Percentiles rank a stretch among this genome's conserved stretches.
Conservation (phyloP, 2,329 filamentous ascomycete species). For the Myriosclerotinia curreyana region DNA sequence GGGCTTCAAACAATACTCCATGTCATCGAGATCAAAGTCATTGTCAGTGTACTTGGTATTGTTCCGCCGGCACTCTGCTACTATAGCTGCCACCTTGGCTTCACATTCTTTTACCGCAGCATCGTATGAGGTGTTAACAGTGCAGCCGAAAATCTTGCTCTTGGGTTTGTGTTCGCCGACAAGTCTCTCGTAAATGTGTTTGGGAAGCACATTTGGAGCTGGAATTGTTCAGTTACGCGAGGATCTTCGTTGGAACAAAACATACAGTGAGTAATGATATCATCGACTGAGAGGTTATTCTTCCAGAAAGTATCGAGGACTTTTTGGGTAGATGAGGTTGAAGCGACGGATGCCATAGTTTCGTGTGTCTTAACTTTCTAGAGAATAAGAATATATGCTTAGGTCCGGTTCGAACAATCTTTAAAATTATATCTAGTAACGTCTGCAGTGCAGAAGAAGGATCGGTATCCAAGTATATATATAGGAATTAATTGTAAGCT, state of each 20-base stretch:
- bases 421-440: background rate
- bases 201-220: conserved; percentile 19
- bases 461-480: background rate
- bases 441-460: background rate
- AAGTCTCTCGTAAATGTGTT: conserved; percentile 5
- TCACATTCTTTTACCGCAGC: conserved; percentile 66
- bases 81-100: conserved; percentile 57
- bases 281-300: background rate
- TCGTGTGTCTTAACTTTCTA: background rate
- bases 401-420: background rate
- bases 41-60: conserved; percentile 81
- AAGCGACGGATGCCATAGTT: background rate
- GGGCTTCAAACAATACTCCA: conserved; percentile 25
- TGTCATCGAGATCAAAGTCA: conserved; percentile 72
- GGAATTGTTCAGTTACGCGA: background rate
- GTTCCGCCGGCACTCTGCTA: conserved; percentile 62
- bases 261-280: conserved; percentile 3
- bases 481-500: background rate
- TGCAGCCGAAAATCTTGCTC: background rate
- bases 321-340: conserved; percentile 6
- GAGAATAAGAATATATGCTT: background rate
- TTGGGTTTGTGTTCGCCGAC: background rate
- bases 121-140: conserved; percentile 59
- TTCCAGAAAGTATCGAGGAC: conserved; percentile 18
- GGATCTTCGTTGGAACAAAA: background rate